Evolutionary conservation across 306 rosid species (phyloP), one percentile per base, ranked within the genome.

Genomic region (Vigna angularis): DNA sequence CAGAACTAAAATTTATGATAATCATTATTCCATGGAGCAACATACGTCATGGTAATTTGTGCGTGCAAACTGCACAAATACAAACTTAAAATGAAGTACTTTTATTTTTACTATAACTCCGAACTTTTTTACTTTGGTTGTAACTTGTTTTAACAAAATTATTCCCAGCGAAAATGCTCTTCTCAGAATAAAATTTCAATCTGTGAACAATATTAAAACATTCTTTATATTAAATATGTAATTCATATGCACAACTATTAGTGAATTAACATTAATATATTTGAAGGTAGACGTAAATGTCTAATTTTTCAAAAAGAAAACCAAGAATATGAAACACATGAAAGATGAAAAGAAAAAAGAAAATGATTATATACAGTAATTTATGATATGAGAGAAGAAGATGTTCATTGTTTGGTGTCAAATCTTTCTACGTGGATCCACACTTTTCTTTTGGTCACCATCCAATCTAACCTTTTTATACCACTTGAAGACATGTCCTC

Each of bases 361-460:
- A 59, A 56, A 20, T 9, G 0, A 0, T 16, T 7, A 30, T 30
- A 30, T 4, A 30, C 3, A 30, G 34, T 30, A 30, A 30, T 30
- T 30, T 30, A 4, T 4, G 30, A 64, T 38, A 17, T 2, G 26
- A 9, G 50, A 9, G 70, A 64, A 59, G 7, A 22, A 56, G 34
- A 45, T 32, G 14, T 72, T 40, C 73, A 76, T 73, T 50, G 40
- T 79, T 84, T 80, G 59, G 49, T 38, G 96, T 87, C 81, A 77
- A 88, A 93, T 91, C 96, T 82, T 85, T 93, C 92, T 7, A 81
- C 81, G 63, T 76, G 85, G 88, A 93, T 91, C 81, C 83, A 83
- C 89, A 76, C 86, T 78, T 77, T 63, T 80, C 50, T 82, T 88
- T 73, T 70, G 63, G 93, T 94, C 93, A 47, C 93, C 42, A 79